Evolutionary conservation across 23 red algal genomes (phyloP).

Genomic region (Gracilariopsis chorda): DNA sequence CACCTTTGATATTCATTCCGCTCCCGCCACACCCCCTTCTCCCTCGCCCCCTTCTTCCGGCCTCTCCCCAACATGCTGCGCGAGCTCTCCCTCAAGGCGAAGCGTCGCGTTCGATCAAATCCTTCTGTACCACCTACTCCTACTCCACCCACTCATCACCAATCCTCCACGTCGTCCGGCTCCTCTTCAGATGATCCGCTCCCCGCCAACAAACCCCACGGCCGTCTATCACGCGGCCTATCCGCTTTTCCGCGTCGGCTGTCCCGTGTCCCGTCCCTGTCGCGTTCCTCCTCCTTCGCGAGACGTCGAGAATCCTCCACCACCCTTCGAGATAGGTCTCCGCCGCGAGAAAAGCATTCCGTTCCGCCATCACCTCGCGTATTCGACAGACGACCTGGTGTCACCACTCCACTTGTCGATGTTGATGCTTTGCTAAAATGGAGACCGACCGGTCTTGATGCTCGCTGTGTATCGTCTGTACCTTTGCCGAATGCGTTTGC

Average conservation of each 20-base stretch:
- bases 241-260: slow-evolving; percentile 3
- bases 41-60: neutral
- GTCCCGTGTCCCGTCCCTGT: neutral
- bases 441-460: slow-evolving; percentile 39
- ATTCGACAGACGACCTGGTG: slow-evolving; percentile 5
- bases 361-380: neutral
- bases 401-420: slow-evolving; percentile 13
- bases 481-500: slow-evolving; percentile 24
- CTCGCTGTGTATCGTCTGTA: slow-evolving; percentile 35
- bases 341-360: neutral
- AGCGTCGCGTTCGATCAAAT: slow-evolving; percentile 1
- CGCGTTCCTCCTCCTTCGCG: neutral
- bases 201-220: neutral
- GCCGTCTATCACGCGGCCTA: neutral
- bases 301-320: neutral
- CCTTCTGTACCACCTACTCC: neutral
- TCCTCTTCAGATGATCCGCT: too few relatives aligned
- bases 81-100: slow-evolving; percentile 45
- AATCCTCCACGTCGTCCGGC: neutral
- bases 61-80: slow-evolving; percentile 42
- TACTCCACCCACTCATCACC: neutral
- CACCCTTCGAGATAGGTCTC: neutral
- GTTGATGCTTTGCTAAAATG: slow-evolving; percentile 50
- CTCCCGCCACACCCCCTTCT: neutral
- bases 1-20: too few relatives aligned